Percentiles rank a stretch among this genome's conserved stretches.
These are phyloP conservation scores for Dryadomyces quercivorus DNA, from an alignment of 2,329 filamentous ascomycete species.

Conservation along the genomic window DNA sequence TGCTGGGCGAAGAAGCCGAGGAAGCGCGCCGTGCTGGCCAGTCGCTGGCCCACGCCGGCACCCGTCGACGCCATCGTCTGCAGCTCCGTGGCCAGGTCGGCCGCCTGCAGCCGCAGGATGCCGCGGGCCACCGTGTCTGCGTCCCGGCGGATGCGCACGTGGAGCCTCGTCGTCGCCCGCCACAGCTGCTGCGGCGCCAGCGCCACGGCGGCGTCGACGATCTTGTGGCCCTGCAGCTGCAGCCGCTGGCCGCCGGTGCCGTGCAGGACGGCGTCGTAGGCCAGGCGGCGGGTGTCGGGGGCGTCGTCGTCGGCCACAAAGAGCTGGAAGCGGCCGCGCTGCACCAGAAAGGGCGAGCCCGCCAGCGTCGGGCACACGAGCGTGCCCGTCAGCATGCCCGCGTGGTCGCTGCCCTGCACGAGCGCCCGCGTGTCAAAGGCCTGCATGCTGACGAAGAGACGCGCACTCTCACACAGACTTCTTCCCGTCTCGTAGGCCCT, in stretches of 20 bases:
- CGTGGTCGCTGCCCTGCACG: constrained; percentile 34
- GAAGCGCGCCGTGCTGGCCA: constrained; percentile 35
- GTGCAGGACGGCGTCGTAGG: constrained; percentile 49
- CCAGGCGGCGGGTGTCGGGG: constrained; percentile 45
- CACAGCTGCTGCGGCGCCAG: constrained; percentile 44
- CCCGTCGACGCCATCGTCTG: constrained; percentile 40
- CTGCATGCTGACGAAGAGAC: constrained; percentile 47
- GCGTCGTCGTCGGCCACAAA: constrained; percentile 40
- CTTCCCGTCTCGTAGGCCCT: constrained; percentile 38
- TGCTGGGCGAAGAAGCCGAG: constrained; percentile 43
- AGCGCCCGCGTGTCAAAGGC: constrained; percentile 38
- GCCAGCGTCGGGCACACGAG: constrained; percentile 42
- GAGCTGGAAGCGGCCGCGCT: constrained; percentile 42
- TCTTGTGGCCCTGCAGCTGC: constrained; percentile 50
- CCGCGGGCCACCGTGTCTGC: constrained; percentile 35
- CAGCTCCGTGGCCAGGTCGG: constrained; percentile 43
- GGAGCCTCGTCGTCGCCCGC: constrained; percentile 49
- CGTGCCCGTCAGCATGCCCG: constrained; percentile 43
- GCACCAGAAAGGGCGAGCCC: constrained; percentile 49
- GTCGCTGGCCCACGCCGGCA: constrained; percentile 29
- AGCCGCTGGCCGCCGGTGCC: constrained; percentile 38
- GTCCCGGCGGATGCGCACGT: constrained; percentile 41
- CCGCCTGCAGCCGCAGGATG: constrained; percentile 41
- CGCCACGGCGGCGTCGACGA: constrained; percentile 47
- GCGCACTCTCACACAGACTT: constrained; percentile 40